phyloP scores from a whole-genome alignment of 257 asterid species.

The Solanum tarijense region DNA sequence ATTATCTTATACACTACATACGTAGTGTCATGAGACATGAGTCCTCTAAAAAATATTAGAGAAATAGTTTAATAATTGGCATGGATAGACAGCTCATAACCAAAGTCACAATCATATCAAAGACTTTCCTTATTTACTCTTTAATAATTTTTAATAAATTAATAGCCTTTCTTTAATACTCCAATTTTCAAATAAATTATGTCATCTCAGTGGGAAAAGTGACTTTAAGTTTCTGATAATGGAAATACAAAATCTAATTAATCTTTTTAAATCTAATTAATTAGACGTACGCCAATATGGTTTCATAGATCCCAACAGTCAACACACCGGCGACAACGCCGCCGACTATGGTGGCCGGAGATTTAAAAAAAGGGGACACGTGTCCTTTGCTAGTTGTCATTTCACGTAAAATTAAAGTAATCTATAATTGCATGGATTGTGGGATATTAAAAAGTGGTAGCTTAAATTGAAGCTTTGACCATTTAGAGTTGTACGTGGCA shows the following conservation, averaged over 20 bases:
- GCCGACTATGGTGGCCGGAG: slow-evolving; percentile 38
- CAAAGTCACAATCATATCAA: slow-evolving; percentile 8
- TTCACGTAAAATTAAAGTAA: slow-evolving; percentile 14
- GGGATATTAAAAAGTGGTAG: background rate
- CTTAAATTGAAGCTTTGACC: slow-evolving; percentile 25
- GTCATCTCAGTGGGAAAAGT: slow-evolving; percentile 6
- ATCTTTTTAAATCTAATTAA: too few species aligned
- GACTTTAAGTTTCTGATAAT: background rate
- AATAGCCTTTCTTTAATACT: background rate
- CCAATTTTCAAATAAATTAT: slow-evolving; percentile 4
- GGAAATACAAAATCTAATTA: background rate
- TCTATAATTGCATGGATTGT: slow-evolving; percentile 23
- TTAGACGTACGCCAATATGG: background rate
- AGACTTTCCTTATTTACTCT: slow-evolving; percentile 5
- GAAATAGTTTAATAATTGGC: slow-evolving; percentile 5
- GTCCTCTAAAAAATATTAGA: background rate
- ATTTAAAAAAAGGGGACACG: slow-evolving; percentile 3
- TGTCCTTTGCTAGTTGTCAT: slow-evolving; percentile 10
- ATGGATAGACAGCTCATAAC: slow-evolving; percentile 19
- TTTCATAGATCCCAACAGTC: slow-evolving; percentile 43
- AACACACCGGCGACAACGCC: slow-evolving; percentile 29
- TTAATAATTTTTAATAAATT: background rate
- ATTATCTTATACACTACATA: background rate
- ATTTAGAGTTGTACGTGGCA: slow-evolving; percentile 23
- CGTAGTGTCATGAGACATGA: background rate